Evolutionary conservation across 129 eudicot species (phyloP).

Genomic region (Arctium lappa): DNA sequence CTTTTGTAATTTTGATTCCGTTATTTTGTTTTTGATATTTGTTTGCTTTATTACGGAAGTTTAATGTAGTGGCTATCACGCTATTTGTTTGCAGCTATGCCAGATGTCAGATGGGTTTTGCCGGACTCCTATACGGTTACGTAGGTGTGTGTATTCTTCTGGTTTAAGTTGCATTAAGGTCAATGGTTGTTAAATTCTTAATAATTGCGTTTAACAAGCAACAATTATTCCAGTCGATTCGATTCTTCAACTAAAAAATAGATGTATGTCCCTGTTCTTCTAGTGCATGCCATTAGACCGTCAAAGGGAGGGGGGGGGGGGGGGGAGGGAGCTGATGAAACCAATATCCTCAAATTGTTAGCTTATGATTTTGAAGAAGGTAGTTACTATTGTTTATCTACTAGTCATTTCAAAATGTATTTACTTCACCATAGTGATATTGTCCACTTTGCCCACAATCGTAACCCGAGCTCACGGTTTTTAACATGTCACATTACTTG

Average conservation of each 20-base stretch:
- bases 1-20: not conserved
- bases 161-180: not conserved
- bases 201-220: not conserved
- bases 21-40: not conserved
- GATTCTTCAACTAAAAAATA: not conserved
- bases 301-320: too few relatives aligned
- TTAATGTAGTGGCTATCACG: not conserved
- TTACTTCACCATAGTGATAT: not conserved
- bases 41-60: not conserved
- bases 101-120: constrained; percentile 48
- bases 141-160: constrained; percentile 38
- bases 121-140: constrained; percentile 48
- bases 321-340: too few relatives aligned
- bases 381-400: not conserved
- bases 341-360: too few relatives aligned
- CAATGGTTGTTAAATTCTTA: not conserved
- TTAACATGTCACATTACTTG: too few relatives aligned
- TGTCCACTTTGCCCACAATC: too few relatives aligned
- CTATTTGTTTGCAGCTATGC: constrained; percentile 39
- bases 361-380: not conserved
- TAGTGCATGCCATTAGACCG: not conserved
- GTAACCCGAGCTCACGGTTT: too few relatives aligned
- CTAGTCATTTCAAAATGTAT: not conserved
- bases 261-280: not conserved
- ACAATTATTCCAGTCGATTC: not conserved